Evolutionary conservation across 202 grass and related monocot genomes (phyloP), one percentile per base, ranked within the genome.

Genomic region (Hordeum pubiflorum): DNA sequence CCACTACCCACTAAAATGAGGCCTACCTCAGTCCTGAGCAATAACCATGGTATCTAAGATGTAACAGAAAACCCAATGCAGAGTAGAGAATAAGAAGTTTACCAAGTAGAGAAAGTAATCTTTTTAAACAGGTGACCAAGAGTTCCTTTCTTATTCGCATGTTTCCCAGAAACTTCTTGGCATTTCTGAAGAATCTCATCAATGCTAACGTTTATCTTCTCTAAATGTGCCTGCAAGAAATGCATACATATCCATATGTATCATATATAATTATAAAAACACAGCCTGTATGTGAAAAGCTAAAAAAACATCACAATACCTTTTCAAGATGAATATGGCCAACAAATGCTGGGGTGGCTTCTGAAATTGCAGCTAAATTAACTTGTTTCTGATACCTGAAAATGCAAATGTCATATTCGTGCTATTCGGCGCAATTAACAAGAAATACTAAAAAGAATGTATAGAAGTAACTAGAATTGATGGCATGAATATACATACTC

Each of bases 311-410:
- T 58, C 29, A 82, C 24, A 72, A 71, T 63, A 95, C 95, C 95
- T 93, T 86, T 48, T 98, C 90, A 68, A 98, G 80, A 76, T 98
- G 95, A 77, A 98, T 91, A 84, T 98, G 95, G 39, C 95, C 95
- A 34, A 94, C 80, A 86, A 95, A 87, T 72, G 79, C 74, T 77
- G 90, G 86, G 68, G 85, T 81, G 52, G 80, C 58, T 89, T 89
- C 85, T 82, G 84, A 76, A 67, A n/a, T 87, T 57, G 31, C 91
- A 48, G 75, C 83, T 73, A 93, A 78, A 84, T 13, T 76, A 44
- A 75, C 89, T 74, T 89, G 83, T 33, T 84, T 94, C 57, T 87
- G 88, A 52, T 93, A 91, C 84, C 95, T 98, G 71, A 83, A 92
- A 94, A 79, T 70, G 33, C 7, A 62, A 60, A 72, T 7, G 23